These are phyloP conservation scores for Bipolaris bicolor DNA, from an alignment of 2,329 filamentous ascomycete species.

Conservation along the genomic window DNA sequence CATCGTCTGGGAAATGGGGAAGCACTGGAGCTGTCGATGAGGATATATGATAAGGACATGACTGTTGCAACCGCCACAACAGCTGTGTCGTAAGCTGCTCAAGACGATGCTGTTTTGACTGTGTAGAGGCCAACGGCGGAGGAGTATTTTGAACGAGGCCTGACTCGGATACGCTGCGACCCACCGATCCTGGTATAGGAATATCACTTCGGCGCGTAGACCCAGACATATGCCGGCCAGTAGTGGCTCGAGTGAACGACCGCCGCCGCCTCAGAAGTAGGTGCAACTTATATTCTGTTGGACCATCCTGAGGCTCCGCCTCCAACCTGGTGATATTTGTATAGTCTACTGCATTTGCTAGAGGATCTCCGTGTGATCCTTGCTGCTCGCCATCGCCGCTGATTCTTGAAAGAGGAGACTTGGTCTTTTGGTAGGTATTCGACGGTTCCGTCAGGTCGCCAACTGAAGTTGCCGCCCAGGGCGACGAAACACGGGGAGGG, in stretches of 20 bases:
- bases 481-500: slow-evolving; percentile 84
- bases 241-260: slow-evolving; percentile 74
- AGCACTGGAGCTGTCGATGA: slow-evolving; percentile 76
- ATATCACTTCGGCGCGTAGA: slow-evolving; percentile 54
- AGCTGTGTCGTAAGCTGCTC: slow-evolving; percentile 94
- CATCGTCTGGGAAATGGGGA: slow-evolving; percentile 74
- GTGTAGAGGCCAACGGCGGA: slow-evolving; percentile 60
- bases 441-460: slow-evolving; percentile 24
- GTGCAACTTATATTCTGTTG: slow-evolving; percentile 96
- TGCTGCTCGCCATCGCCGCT: slow-evolving; percentile 10
- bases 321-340: slow-evolving; percentile 72
- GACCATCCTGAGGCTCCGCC: slow-evolving; percentile 90
- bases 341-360: slow-evolving; percentile 31
- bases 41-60: slow-evolving; percentile 85
- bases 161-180: slow-evolving; percentile 42
- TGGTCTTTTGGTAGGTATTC: slow-evolving; percentile 25
- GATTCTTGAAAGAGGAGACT: slow-evolving; percentile 21
- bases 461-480: slow-evolving; percentile 73
- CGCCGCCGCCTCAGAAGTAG: slow-evolving; percentile 80
- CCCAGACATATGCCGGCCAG: slow-evolving; percentile 60
- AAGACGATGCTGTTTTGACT: slow-evolving; percentile 80
- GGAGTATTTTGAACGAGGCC: slow-evolving; percentile 41
- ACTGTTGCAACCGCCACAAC: slow-evolving; percentile 93
- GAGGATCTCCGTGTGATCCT: slow-evolving; percentile 5
- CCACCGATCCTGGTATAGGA: slow-evolving; percentile 35